Conservation (phyloP, 2,329 filamentous ascomycete species). For the Metarhizium rileyi region DNA sequence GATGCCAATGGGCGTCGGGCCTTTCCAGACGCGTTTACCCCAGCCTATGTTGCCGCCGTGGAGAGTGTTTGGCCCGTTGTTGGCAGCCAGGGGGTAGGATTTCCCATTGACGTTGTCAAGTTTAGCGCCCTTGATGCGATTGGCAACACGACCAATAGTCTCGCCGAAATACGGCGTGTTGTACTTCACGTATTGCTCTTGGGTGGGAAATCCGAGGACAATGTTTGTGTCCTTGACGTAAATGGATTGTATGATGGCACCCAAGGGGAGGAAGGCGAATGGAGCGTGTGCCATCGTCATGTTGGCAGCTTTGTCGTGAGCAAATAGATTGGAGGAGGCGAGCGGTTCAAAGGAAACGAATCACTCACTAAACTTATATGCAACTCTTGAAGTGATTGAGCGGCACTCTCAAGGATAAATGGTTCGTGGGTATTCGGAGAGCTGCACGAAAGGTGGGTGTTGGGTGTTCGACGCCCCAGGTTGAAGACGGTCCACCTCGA, state of each 20-base stretch:
- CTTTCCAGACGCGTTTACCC: constrained; percentile 70
- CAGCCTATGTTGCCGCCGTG: constrained; percentile 68
- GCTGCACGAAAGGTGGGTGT: neutral
- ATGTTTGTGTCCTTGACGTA: constrained; percentile 72
- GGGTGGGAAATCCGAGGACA: constrained; percentile 72
- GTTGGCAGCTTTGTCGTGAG: constrained; percentile 1
- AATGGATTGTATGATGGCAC: constrained; percentile 75
- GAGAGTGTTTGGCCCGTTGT: constrained; percentile 68
- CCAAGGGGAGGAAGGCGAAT: constrained; percentile 61
- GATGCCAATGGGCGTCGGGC: constrained; percentile 52
- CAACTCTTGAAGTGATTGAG: neutral
- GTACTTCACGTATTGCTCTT: constrained; percentile 64
- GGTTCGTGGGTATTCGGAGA: neutral
- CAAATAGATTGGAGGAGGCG: neutral
- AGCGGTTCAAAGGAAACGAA: too few species aligned
- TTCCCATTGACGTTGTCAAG: constrained; percentile 64
- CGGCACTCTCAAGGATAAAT: neutral
- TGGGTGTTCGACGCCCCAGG: neutral
- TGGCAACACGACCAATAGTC: constrained; percentile 79
- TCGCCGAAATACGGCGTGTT: constrained; percentile 81
- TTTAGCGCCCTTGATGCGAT: constrained; percentile 65
- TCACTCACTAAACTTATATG: too few species aligned
- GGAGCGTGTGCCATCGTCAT: constrained; percentile 40
- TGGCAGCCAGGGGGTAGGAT: constrained; percentile 60
- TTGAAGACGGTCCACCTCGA: neutral